A percentile compares a stretch with the other conserved stretches of the same genome.
These are phyloP conservation scores for Xylariaceae sp. DNA, from an alignment of 2,329 filamentous ascomycete genomes.

Conservation along the genomic window DNA sequence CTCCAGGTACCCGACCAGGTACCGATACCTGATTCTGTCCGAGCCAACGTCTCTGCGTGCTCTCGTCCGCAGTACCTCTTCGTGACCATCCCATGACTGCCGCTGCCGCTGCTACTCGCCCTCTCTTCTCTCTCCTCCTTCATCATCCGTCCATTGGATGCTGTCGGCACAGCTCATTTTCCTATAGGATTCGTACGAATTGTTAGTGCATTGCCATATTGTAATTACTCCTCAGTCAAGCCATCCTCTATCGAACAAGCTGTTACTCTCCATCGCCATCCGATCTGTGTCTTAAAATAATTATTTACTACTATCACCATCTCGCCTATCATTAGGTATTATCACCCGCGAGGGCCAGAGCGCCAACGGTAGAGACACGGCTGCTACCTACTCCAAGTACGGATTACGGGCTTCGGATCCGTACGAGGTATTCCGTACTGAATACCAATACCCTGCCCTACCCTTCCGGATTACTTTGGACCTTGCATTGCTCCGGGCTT, in stretches of 20 bases:
- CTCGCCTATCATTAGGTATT: not conserved
- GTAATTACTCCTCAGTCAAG: not conserved
- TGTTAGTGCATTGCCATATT: not conserved
- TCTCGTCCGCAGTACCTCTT: not conserved
- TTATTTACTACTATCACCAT: not conserved
- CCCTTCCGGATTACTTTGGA: not conserved
- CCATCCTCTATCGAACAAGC: not conserved
- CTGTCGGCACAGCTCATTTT: not conserved
- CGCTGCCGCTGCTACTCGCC: not conserved
- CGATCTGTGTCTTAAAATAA: slow-evolving; percentile 2
- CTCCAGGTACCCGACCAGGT: not conserved
- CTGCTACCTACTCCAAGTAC: slow-evolving; percentile 4
- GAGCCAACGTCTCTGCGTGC: not conserved
- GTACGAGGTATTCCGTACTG: too few relatives aligned
- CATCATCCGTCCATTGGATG: not conserved
- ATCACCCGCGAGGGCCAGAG: not conserved
- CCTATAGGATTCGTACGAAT: not conserved
- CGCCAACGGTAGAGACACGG: not conserved
- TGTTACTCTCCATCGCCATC: not conserved
- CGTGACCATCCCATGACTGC: slow-evolving; percentile 1
- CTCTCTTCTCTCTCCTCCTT: not conserved
- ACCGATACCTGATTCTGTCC: not conserved
- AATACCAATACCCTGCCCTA: too few relatives aligned
- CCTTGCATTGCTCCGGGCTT: slow-evolving; percentile 11
- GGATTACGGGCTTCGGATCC: too few relatives aligned